Base-by-base conservation (phyloP, 345 rosid species). In the Corchorus capsularis region DNA sequence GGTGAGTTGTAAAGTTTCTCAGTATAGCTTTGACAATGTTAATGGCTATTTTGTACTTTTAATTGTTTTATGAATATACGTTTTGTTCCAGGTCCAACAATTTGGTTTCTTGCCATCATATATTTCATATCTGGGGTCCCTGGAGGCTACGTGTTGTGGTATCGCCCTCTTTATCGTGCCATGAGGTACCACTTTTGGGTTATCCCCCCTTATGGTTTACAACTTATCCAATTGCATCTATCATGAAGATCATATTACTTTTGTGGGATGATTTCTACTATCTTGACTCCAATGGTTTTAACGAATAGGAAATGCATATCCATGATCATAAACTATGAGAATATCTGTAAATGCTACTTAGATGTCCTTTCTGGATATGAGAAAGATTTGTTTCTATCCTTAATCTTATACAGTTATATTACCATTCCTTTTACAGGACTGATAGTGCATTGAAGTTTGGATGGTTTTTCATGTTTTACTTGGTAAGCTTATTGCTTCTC, bases 361-460 rank as follows among this genome's bases (percentile, higher is more conserved):
- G 47, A 70, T 53, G 3, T 67, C 11, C 35, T 67, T 9, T 61
- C 7, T 55, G n/a, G 32, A 34, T 13, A 16, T 39, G 0, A 69
- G 14, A 6, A 34, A 2, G 6, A 17, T 71, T 37, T 20, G 3
- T 39, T 1, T 34, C 22, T 19, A 39, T 52, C 22, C 39, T 41
- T 68, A 68, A 68, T 47, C 2, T 27, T 39, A 32, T 61, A 50
- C 34, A 22, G 37, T 3, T 34, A 14, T 39, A n/a, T 77, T 32
- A 67, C 37, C 62, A 50, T 79, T 75, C 41, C 81, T 79, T 63
- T 77, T 85, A 69, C 94, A 94, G 99, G 93, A 96, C 97, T 66
- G 99, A 94, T 77, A 94, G 98, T 85, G 99, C 98, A 69, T 83
- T 96, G 80, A 94, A 91, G 84, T 96, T 96, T 79, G 97, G 97